Percentiles rank a stretch among this genome's conserved stretches.
phyloP scores from a whole-genome alignment of 148 eudicot species.

The Spergularia marina region DNA sequence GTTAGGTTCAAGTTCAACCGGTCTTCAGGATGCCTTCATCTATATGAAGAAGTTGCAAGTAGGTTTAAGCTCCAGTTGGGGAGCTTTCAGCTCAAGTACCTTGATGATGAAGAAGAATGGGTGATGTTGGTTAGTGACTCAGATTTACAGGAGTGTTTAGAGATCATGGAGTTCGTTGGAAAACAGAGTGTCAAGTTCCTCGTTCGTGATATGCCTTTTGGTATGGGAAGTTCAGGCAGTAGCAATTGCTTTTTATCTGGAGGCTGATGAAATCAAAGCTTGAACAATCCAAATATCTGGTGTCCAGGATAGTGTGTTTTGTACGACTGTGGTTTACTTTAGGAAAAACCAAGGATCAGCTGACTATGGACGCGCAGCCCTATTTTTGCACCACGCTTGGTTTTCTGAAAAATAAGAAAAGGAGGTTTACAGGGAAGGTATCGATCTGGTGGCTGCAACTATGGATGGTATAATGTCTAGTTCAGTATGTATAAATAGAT shows the following conservation, averaged over 20 bases:
- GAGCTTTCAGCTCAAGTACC: constrained; percentile 79
- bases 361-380: not conserved
- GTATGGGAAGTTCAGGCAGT: constrained; percentile 70
- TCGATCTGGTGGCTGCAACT: constrained; percentile 7
- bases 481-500: constrained; percentile 3
- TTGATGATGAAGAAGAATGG: constrained; percentile 95
- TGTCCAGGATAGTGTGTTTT: too few relatives aligned
- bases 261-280: constrained; percentile 14
- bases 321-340: too few relatives aligned
- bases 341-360: too few relatives aligned
- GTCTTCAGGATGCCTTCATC: constrained; percentile 46
- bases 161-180: constrained; percentile 64
- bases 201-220: constrained; percentile 52
- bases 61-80: constrained; percentile 62
- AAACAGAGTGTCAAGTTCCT: constrained; percentile 58
- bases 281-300: too few relatives aligned
- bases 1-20: constrained; percentile 77
- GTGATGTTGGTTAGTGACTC: constrained; percentile 75
- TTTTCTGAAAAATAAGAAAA: not conserved
- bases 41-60: constrained; percentile 70
- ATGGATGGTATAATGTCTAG: not conserved
- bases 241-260: constrained; percentile 59
- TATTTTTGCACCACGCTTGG: not conserved
- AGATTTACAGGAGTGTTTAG: constrained; percentile 81
- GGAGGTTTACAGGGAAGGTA: not conserved